phyloP scores from a whole-genome alignment of 441 rosid species.

The Flueggea neowawraea region DNA sequence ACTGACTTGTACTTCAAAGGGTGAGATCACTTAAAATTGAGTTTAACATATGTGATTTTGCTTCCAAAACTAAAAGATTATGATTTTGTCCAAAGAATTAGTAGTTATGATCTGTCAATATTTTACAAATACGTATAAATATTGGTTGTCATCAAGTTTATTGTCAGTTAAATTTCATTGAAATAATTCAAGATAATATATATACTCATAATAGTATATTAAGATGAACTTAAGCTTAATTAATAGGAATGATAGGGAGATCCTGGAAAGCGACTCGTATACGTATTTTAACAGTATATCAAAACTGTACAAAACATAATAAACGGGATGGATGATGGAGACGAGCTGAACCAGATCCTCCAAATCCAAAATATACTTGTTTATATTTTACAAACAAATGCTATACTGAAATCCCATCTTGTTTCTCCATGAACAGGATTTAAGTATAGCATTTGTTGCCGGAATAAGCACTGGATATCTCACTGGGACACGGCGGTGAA shows the following conservation, averaged over 20 bases:
- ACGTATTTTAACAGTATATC: conserved; percentile 3
- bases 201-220: not conserved
- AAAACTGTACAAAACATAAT: conserved; percentile 29
- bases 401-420: conserved; percentile 18
- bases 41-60: too few species aligned
- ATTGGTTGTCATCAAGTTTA: too few species aligned
- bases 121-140: too few species aligned
- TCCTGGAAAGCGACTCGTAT: conserved; percentile 1
- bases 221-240: conserved; percentile 8
- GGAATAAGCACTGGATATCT: conserved; percentile 53
- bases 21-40: too few species aligned
- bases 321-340: conserved; percentile 9
- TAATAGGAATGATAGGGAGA: not conserved
- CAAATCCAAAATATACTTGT: conserved; percentile 6
- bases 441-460: conserved; percentile 54
- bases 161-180: too few species aligned
- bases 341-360: conserved; percentile 5
- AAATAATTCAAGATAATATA: too few species aligned
- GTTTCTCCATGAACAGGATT: conserved; percentile 7
- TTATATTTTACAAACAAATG: conserved; percentile 2
- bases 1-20: too few species aligned
- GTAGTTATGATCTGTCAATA: too few species aligned
- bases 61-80: too few species aligned
- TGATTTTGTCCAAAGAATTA: too few species aligned
- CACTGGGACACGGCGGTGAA: conserved; percentile 49